These are phyloP conservation scores for Pseudogymnoascus sp. DNA, from an alignment of 2,329 filamentous ascomycete species.

Conservation along the genomic window DNA sequence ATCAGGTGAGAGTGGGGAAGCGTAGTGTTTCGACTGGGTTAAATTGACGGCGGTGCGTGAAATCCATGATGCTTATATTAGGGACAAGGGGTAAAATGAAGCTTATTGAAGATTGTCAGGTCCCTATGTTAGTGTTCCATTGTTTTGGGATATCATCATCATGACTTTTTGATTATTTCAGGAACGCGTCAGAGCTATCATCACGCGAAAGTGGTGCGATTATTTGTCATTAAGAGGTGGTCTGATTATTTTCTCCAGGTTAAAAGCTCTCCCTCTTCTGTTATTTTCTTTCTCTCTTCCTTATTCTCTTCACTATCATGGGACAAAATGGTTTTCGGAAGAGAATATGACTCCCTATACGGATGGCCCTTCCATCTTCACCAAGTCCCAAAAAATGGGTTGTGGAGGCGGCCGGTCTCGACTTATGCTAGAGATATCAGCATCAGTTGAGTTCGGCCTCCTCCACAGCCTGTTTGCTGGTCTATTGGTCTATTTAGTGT, in stretches of 20 bases:
- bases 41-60: not conserved
- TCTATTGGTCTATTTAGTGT: too few relatives aligned
- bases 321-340: too few relatives aligned
- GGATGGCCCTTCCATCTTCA: not conserved
- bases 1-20: not conserved
- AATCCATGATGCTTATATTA: not conserved
- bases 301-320: not conserved
- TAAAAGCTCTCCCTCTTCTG: not conserved
- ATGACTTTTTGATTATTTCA: not conserved
- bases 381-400: not conserved
- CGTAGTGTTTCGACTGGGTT: not conserved
- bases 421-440: not conserved
- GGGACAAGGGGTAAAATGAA: not conserved
- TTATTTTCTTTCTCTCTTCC: not conserved
- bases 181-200: not conserved
- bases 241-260: not conserved
- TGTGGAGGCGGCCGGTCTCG: not conserved
- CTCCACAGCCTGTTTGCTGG: too few relatives aligned
- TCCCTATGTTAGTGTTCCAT: too few relatives aligned
- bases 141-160: not conserved
- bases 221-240: not conserved
- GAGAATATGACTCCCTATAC: not conserved
- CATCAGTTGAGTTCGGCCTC: too few relatives aligned
- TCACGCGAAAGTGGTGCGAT: not conserved
- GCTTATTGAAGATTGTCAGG: too few relatives aligned